Evolutionary conservation across 495 filamentous ascomycete genomes (phyloP), one percentile per base, ranked within the genome.

Genomic region (Penicillium silybi): DNA sequence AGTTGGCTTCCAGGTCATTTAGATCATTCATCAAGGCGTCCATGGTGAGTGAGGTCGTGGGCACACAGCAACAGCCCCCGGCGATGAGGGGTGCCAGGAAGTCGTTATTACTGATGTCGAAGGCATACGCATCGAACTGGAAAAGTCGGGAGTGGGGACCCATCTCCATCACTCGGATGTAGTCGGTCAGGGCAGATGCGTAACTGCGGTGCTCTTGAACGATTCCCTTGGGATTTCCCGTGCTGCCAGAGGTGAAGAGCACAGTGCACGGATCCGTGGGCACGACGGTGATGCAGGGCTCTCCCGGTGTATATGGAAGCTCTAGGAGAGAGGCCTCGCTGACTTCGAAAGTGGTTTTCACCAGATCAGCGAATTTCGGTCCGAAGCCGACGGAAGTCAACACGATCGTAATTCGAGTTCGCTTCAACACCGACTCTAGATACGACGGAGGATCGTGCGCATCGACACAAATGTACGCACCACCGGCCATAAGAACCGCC

Each of bases 401-500:
- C 46, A 55, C 49, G 17, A 50, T 45, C 25, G 35, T 44, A 2
- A 41, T 41, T 1, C n/a, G 22, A 6, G 41, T 46, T 11, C 52
- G 41, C 13, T 40, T n/a, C 8, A 55, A 34, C 15, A 55, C 35
- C 1, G 52, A 50, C 8, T 49, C 25, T 6, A 45, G 17, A 17
- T 41, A 50, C 6, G 41, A n/a, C 2, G 46, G 52, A 38, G 52
- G 52, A 46, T 55, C 41, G n/a, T 23, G 26, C n/a, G 46, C 32
- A 25, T 60, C 46, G 17, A 60, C 42, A 7, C 44, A 40, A 4
- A 60, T 40, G 23, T 50, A 57, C 10, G 60, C 68, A 6, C 64
- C 76, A 25, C 80, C 80, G 10, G 80, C 66, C 46, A 79, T 79
- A 62, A 82, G 68, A 26, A 82, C 65, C n/a, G 68, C 81, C 10